phyloP scores from a whole-genome alignment of 768 basidiomycete genomes.

The Leccinum pellstonianum region DNA sequence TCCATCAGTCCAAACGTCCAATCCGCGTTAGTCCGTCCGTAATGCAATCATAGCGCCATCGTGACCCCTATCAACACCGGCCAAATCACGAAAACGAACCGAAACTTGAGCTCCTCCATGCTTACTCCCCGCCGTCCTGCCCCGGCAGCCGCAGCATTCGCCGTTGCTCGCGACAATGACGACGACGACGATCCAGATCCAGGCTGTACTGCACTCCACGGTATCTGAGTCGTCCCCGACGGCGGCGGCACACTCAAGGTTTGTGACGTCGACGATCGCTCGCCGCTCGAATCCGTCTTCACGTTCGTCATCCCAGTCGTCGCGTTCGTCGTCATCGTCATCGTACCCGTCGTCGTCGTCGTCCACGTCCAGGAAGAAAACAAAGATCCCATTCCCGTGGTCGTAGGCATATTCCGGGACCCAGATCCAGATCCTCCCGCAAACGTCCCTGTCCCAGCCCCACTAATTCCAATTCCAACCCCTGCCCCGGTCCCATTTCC shows the following conservation, averaged over 20 bases:
- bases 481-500: background rate
- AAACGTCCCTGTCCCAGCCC: background rate
- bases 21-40: background rate
- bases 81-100: constrained; percentile 53
- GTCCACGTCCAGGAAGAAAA: constrained; percentile 1
- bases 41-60: constrained; percentile 44
- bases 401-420: constrained; percentile 3
- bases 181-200: background rate
- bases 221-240: constrained; percentile 7
- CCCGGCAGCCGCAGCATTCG: constrained; percentile 11
- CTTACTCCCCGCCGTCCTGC: constrained; percentile 24
- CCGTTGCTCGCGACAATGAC: constrained; percentile 7
- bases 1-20: background rate
- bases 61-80: constrained; percentile 55
- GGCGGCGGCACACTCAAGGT: constrained; percentile 10
- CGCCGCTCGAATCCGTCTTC: background rate
- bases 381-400: constrained; percentile 1
- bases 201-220: background rate
- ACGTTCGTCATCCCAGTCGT: background rate
- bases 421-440: constrained; percentile 3
- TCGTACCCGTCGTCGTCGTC: constrained; percentile 3
- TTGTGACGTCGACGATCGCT: background rate
- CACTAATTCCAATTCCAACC: background rate
- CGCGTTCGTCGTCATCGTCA: background rate
- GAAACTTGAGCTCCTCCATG: constrained; percentile 42